Percentiles rank a stretch among this genome's conserved stretches.
phyloP scores from a whole-genome alignment of 306 rosid genomes.

The Trifolium repens region DNA sequence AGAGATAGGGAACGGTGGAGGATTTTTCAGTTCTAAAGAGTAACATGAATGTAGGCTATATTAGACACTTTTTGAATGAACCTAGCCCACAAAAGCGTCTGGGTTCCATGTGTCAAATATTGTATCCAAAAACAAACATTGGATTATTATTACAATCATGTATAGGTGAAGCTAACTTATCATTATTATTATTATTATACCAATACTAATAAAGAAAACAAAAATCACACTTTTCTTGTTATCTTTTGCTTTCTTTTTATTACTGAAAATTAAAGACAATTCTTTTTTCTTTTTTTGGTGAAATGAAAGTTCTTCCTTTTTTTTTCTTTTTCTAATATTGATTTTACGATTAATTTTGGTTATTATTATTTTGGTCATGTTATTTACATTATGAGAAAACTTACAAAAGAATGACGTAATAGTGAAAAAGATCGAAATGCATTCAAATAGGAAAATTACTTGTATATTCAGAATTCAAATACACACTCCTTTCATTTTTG shows the following conservation, averaged over 20 bases:
- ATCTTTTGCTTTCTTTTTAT: not conserved
- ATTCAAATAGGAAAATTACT: no score
- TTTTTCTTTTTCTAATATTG: no score
- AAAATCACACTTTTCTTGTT: not conserved
- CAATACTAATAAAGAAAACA: not conserved
- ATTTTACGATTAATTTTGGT: no score
- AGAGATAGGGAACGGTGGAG: slow-evolving; percentile 20
- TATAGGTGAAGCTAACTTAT: not conserved
- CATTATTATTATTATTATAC: not conserved
- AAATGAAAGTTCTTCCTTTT: no score
- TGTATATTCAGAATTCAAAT: no score
- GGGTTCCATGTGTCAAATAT: slow-evolving; percentile 11
- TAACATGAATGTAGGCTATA: slow-evolving; percentile 43
- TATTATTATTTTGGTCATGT: not conserved
- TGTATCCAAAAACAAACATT: not conserved
- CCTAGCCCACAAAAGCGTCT: slow-evolving; percentile 27
- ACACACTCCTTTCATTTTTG: no score
- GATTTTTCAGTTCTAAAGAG: not conserved
- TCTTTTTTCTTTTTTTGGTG: no score
- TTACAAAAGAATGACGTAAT: not conserved
- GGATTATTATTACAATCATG: not conserved
- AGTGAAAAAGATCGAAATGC: not conserved
- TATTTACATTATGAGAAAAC: not conserved
- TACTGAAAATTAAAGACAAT: no score
- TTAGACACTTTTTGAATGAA: slow-evolving; percentile 34